Percentiles rank a stretch among this genome's conserved stretches.
Evolutionary conservation across 139 green algal genomes (phyloP).

Genomic region (Ulvella scutata): DNA sequence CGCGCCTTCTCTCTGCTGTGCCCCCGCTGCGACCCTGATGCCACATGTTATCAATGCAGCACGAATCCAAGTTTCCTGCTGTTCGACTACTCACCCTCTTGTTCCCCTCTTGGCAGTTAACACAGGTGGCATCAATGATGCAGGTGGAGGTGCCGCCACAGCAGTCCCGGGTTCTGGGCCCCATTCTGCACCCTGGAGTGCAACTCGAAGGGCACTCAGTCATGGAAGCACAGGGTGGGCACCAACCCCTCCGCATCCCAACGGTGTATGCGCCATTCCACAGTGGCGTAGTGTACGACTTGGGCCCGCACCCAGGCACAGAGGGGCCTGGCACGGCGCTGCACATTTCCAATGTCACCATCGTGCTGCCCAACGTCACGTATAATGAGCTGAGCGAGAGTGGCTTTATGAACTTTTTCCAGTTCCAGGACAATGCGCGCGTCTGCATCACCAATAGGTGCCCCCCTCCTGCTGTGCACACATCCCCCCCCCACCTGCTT

Average conservation of each 20-base stretch:
- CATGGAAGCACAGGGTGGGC: background rate
- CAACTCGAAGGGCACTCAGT: background rate
- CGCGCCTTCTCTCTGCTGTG: too few species aligned
- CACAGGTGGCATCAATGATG: too few species aligned
- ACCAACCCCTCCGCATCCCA: background rate
- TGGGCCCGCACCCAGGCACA: too few species aligned
- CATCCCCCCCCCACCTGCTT: too few species aligned
- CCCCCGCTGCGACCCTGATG: too few species aligned
- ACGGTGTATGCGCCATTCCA: background rate
- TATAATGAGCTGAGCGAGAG: background rate
- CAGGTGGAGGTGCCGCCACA: background rate
- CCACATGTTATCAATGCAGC: too few species aligned
- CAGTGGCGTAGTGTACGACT: too few species aligned
- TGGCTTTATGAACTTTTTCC: background rate
- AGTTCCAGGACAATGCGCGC: background rate
- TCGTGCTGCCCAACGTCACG: background rate
- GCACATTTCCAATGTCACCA: background rate
- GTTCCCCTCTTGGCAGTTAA: too few species aligned
- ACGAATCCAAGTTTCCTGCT: too few species aligned
- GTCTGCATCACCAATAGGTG: conserved; percentile 3
- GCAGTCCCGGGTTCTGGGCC: background rate
- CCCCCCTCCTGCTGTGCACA: background rate
- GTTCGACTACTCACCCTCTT: too few species aligned
- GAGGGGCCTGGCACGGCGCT: background rate
- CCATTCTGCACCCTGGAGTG: background rate